Percentiles rank a stretch among this genome's conserved stretches.
Evolutionary conservation across 148 eudicot genomes (phyloP).

Genomic region (Rhododendron ferrugineum): DNA sequence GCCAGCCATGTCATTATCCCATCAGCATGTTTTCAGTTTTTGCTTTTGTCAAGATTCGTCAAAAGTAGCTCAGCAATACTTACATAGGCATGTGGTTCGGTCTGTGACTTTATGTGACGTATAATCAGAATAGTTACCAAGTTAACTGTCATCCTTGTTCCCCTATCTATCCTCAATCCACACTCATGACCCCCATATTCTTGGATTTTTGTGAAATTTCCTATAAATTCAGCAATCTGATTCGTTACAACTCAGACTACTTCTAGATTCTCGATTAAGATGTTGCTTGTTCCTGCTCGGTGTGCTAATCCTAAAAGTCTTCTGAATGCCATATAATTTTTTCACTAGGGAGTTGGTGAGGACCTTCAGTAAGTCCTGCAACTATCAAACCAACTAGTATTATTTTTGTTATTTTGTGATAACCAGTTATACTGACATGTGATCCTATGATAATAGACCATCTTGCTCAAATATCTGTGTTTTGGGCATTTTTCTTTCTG

Average conservation of each 20-base stretch:
- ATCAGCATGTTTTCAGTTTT: constrained; percentile 42
- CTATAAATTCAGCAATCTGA: not conserved
- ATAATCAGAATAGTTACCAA: not conserved
- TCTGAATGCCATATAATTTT: not conserved
- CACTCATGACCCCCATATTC: not conserved
- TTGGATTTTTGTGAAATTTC: not conserved
- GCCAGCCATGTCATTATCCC: constrained; percentile 95
- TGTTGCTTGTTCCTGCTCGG: not conserved
- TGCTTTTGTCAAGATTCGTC: not conserved
- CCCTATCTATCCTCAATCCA: not conserved
- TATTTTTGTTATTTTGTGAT: not conserved
- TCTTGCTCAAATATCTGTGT: not conserved
- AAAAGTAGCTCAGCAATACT: not conserved
- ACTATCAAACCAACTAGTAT: not conserved
- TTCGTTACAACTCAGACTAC: not conserved
- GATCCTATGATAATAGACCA: not conserved
- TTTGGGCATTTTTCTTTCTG: constrained; percentile 7
- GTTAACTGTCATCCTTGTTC: not conserved
- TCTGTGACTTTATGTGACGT: not conserved
- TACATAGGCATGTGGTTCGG: not conserved
- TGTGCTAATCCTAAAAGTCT: not conserved
- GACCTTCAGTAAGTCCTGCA: not conserved
- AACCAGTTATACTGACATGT: not conserved
- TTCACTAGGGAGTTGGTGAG: not conserved
- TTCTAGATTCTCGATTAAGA: not conserved